Evolutionary conservation across 169 alveolate species (phyloP), one percentile per base, ranked within the genome.

Genomic region (Cyclospora cayetanensis): DNA sequence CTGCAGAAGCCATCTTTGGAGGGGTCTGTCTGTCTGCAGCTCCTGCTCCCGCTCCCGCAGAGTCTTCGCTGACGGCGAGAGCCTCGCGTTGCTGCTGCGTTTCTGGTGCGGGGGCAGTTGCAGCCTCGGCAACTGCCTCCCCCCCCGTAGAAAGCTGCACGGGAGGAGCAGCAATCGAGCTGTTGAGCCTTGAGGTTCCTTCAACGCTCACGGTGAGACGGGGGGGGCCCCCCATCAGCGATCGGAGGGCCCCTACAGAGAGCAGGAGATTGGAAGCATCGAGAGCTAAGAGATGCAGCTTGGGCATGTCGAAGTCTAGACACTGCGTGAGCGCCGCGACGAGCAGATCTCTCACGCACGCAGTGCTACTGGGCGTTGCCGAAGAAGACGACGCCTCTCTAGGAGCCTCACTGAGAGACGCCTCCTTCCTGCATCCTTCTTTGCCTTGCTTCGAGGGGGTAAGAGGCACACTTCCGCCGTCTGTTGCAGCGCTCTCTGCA

Each of bases 211-310:
- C n/a, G n/a, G n/a, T n/a, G n/a, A n/a, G n/a, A n/a, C n/a, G n/a
- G n/a, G n/a, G n/a, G n/a, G n/a, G n/a, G n/a, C n/a, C n/a, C n/a
- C n/a, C n/a, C n/a, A n/a, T n/a, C n/a, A n/a, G n/a, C 20, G 60
- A 1, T n/a, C 34, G 35, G 18, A 60, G 72, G 27, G 72, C 72
- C 5, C 72, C 72, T 31, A 60, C 34, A 60, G 72, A 12, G 34
- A 60, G 72, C 72, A 60, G 72, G 35, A 60, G 72, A 1, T 60
- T 60, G 72, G 72, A 0, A 1, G 72, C 72, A 12, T 60, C 72
- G 31, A 60, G 72, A 12, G 72, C 72, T 31, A 60, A 31, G 15
- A 60, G 72, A n/a, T 60, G 72, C 72, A 60, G 72, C 72, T 60
- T 60, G 0, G 31, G 35, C 35, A 7, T 12, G 72, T 60, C 72